Evolutionary conservation across 2,329 filamentous ascomycete species (phyloP), one percentile per base, ranked within the genome.

Genomic region (Bimuria novae-zelandiae): DNA sequence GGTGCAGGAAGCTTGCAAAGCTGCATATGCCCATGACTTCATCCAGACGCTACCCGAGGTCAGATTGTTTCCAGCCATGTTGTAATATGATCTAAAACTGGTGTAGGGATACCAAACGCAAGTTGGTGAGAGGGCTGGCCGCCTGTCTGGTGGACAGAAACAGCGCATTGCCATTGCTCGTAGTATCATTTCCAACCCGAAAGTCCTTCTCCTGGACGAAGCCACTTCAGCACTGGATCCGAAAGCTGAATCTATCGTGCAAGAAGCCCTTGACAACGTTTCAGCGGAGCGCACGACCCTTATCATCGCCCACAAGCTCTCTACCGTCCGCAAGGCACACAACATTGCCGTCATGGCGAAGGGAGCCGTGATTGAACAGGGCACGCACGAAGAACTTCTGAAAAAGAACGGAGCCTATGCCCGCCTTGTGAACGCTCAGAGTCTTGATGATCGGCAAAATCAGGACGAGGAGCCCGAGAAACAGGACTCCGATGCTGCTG

Each of bases 111-210:
- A 96, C 66, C 84, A 95, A 60, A 97, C 92, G 0, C 86, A 94
- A 59, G 92, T 97, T 21, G 92, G 92, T 51, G 90, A 96, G 73
- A 87, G 91, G 57, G 92, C 92, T 5, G 93, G 96, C 71, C 77
- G 96, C 47, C 81, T 97, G 8, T 94, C 89, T 49, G 92, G 92
- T 70, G 92, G 92, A 29, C 92, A 97, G 75, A 95, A 95, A 75
- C 92, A 97, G 75, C 89, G 92, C 62, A 93, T 96, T 69, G 91
- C 92, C 11, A 96, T 96, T 74, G 90, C 92, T 5, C 82, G 90
- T 66, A 91, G 91, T 27, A 83, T 96, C 54, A 89, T 96, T 33
- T 60, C 30, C 7, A 22, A 47, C 7, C 44, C 44, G 73, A 96
- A 95, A 67, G 96, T 97, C 62, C 89, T 96, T 16, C 91, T 96